Base-by-base conservation (phyloP, 1,139 yeast species). In the Candida anutae region DNA sequence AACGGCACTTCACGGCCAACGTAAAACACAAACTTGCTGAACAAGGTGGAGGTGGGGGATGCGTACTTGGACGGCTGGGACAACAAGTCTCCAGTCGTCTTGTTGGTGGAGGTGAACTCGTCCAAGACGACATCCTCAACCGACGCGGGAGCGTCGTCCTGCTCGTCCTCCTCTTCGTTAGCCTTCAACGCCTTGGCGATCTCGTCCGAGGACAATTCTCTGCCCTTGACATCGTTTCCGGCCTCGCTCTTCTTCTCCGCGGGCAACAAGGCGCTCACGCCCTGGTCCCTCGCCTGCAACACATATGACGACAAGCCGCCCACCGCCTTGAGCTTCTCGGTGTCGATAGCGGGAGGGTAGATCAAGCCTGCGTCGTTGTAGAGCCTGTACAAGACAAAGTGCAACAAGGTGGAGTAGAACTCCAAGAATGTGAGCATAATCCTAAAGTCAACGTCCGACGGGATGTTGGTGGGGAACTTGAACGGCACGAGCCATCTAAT, bases 381-480 rank as follows among this genome's bases (percentile, higher is more conserved):
- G 38, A 93, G 69, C 54, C 84, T 81, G 70, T 55, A 90, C 36
- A 88, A 66, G 15, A 80, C 88, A 50, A 93, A 90, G 53, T 88
- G 94, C 48, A 88, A 60, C 45, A 90, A 63, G 16, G 97, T 90
- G 17, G 95, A 81, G 62, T 90, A 90, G 55, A 93, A 88, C 59
- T 90, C 98, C 51, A 90, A 72, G 59, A 90, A 90, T 1, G 98
- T 88, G 50, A 87, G 69, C 99, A 90, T 90, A 62, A 90, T 85
- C 58, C 94, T 75, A 67, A 93, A 88, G 60, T 90, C 99, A 37
- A 90, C 80, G 54, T 90, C 98, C 26, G 79, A 60, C 24, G 99
- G 98, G 44, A 90, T 81, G 53, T 83, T 82, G 53, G 90, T 94
- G 14, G 98, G 95, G 63, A 88, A 90, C 55, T 87, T 88, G 70